phyloP scores from a whole-genome alignment of 164 flowering plant species.

The Dillenia suffruticosa region DNA sequence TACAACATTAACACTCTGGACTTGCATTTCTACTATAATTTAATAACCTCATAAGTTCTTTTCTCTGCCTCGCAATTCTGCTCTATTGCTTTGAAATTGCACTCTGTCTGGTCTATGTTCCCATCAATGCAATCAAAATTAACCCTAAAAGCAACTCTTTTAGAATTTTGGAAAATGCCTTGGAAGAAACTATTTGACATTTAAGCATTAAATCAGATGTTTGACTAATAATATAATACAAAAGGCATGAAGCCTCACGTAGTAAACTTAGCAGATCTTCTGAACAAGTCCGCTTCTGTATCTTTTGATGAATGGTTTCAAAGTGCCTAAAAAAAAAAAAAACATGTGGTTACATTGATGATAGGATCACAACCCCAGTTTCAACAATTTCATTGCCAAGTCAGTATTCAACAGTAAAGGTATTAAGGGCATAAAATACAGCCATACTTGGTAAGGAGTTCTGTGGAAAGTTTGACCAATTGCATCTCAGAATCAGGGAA shows the following conservation, averaged over 20 bases:
- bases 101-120: too few species aligned
- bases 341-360: neutral
- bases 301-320: conserved; percentile 47
- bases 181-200: too few species aligned
- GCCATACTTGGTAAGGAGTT: conserved; percentile 51
- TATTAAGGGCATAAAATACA: neutral
- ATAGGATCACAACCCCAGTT: neutral
- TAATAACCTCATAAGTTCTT: too few species aligned
- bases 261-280: conserved; percentile 50
- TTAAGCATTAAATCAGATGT: too few species aligned
- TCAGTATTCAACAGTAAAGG: neutral
- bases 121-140: too few species aligned
- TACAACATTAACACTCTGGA: too few species aligned
- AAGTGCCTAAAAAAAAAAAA: conserved; percentile 50
- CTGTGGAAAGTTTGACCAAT: conserved; percentile 57
- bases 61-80: too few species aligned
- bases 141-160: too few species aligned
- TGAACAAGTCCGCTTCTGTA: conserved; percentile 42
- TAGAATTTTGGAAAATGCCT: too few species aligned
- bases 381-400: neutral
- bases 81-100: too few species aligned
- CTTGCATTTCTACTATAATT: too few species aligned
- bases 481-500: conserved; percentile 83
- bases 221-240: too few species aligned
- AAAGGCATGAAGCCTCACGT: conserved; percentile 39